Evolutionary conservation across 805 yeast species (phyloP), one percentile per base, ranked within the genome.

Genomic region (Zygosaccharomyces lentus): DNA sequence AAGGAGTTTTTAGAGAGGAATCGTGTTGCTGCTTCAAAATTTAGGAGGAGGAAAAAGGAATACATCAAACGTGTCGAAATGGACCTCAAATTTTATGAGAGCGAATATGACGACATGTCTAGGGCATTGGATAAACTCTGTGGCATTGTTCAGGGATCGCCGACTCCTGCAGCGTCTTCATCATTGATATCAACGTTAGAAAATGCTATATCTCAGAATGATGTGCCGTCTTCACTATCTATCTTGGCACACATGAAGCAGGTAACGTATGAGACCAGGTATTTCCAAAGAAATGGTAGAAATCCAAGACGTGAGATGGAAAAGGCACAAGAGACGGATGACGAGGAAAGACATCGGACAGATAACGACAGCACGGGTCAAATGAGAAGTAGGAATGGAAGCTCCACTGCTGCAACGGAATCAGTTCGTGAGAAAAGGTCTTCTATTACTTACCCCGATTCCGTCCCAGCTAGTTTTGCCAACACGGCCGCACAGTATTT

Each of bases 1-100:
- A 80, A 75, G 62, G 82, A 73, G 60, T 91, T 80, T 58, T 67
- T 93, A 53, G 99, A 93, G 62, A 75, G 98, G 52, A 93, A 93
- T 65, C 75, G 99, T 47, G 80, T 93, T 8, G 99, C 99, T 0
- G 99, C 99, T 0, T 81, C 93, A 19, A 90, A 89, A 62, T 93
- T 98, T 71, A 78, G 99, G 49, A 95, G 87, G 66, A 78, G 97
- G 47, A 93, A 93, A 73, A 93, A 93, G 70, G 88, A 87, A 62
- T 83, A 84, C 73, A 77, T 89, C 27, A 81, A 78, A 47, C 84
- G 83, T 55, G 83, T 93, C 78, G 95, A 89, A 62, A 79, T 75
- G 38, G 95, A 89, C 61, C 73, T 88, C 43, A 75, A 80, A 36
- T 81, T 77, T 56, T 87, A 81, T 61, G 74, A 85, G 13, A 65